Base-by-base conservation (phyloP, 371 early-diverging fungal species). In the Saksenaea vasiformis region DNA sequence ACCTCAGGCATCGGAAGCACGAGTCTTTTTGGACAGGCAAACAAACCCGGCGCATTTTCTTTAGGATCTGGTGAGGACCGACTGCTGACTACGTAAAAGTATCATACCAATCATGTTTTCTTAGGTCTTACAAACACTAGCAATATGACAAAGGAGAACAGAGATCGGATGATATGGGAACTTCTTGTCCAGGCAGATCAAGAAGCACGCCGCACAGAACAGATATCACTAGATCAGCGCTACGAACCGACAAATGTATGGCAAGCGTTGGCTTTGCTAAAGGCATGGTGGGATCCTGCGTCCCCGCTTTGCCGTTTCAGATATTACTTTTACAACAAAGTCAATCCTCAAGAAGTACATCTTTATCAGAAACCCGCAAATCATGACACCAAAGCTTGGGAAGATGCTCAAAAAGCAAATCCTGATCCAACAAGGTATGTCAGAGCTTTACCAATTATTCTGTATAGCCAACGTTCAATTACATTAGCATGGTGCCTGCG, bases 281-380 rank as follows among this genome's bases (percentile, higher is more conserved):
- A 87, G 66, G 79, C 87, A 28, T 79, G 83, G 66, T 95, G 95
- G 94, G 89, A 95, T 61, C 90, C 93, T 0, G 67, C 80, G 26
- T 90, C 87, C 54, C 91, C 95, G 5, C 72, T 81, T 60, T 95
- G 94, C 65, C 87, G 89, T 31, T 95, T 95, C 74, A 90, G 87
- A 67, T 88, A 93, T 66, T 95, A 93, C 70, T 96, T 96, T 62
- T 96, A 96, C 77, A 96, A 95, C 66, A 80, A 91, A 62, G 94
- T 93, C 0, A 85, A 91, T 65, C 89, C 95, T 1, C 81, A 80
- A 10, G 92, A 95, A 77, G 90, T 89, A 3, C 85, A 82, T 37
- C 69, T 86, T 38, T 96, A 96, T 66, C 86, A 80, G 56, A 87
- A 85, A 58, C 91, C 92, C 4, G 85, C 86, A 8, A 83, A 86